These are phyloP conservation scores for Tulasnella sp. DNA, from an alignment of 768 basidiomycete genomes.

Conservation along the genomic window DNA sequence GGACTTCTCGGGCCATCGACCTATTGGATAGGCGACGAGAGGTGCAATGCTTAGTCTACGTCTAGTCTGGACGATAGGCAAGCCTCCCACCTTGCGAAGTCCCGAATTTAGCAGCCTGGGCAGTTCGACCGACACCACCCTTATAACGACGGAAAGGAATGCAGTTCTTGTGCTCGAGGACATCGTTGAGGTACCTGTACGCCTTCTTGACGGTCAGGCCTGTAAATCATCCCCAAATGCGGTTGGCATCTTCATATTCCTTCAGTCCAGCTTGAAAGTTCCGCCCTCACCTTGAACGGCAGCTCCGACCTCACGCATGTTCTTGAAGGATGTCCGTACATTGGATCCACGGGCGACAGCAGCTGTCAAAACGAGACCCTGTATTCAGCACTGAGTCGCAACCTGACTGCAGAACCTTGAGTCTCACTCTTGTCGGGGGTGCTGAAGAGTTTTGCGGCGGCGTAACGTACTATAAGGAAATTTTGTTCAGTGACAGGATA, in stretches of 20 bases:
- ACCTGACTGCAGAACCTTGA: neutral
- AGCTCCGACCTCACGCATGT: constrained; percentile 98
- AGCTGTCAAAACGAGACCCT: constrained; percentile 41
- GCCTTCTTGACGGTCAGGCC: constrained; percentile 93
- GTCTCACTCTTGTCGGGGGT: constrained; percentile 89
- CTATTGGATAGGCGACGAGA: constrained; percentile 36
- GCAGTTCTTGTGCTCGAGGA: constrained; percentile 91
- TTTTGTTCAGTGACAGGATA: neutral
- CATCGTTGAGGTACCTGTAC: constrained; percentile 86
- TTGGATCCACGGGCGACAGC: constrained; percentile 92
- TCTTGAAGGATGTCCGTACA: constrained; percentile 99
- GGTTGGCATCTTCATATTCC: neutral
- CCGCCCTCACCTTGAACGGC: constrained; percentile 63
- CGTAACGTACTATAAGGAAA: constrained; percentile 70
- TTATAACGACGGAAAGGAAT: constrained; percentile 95
- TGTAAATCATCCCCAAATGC: constrained; percentile 28
- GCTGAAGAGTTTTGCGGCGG: constrained; percentile 72
- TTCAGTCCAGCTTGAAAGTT: neutral
- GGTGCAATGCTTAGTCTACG: neutral
- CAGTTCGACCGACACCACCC: constrained; percentile 90
- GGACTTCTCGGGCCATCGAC: constrained; percentile 99
- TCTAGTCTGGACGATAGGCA: too few relatives aligned
- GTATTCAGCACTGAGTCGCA: neutral
- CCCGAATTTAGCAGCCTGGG: constrained; percentile 95
- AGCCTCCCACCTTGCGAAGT: constrained; percentile 75